Percentiles rank a stretch among this genome's conserved stretches.
phyloP scores from a whole-genome alignment of 2,329 filamentous ascomycete species.

The Calycina marina region DNA sequence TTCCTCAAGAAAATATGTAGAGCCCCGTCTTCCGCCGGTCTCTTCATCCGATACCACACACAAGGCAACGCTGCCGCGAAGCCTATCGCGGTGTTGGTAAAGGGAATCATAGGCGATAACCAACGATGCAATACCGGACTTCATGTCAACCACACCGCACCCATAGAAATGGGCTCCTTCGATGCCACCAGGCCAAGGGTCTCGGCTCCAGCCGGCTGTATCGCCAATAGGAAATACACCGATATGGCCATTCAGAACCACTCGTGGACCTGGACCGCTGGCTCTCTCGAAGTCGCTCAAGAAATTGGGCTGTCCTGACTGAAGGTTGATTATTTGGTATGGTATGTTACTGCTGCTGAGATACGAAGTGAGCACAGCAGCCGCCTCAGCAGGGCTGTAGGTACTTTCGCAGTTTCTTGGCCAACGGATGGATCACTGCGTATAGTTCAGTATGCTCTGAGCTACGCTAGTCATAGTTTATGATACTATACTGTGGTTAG shows the following conservation, averaged over 20 bases:
- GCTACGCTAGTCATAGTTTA: too few relatives aligned
- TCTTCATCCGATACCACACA: constrained; percentile 27
- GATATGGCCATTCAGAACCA: constrained; percentile 29
- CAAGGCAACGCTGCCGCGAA: constrained; percentile 17
- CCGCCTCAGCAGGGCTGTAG: too few relatives aligned
- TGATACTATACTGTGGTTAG: too few relatives aligned
- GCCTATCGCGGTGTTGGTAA: constrained; percentile 10
- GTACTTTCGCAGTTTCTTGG: too few relatives aligned
- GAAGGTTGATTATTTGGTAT: neutral
- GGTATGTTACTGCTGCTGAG: neutral
- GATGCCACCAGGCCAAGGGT: constrained; percentile 25
- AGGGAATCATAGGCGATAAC: constrained; percentile 26
- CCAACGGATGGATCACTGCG: too few relatives aligned
- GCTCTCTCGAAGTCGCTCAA: constrained; percentile 20
- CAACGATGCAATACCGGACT: constrained; percentile 27
- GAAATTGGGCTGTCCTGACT: constrained; percentile 8
- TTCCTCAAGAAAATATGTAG: constrained; percentile 22
- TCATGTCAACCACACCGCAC: constrained; percentile 29
- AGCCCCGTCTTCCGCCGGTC: constrained; percentile 26
- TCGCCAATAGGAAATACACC: constrained; percentile 27
- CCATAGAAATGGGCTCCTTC: constrained; percentile 23
- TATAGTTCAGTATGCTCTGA: too few relatives aligned
- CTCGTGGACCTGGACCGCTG: constrained; percentile 14
- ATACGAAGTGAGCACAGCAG: neutral
- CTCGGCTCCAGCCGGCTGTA: constrained; percentile 22